phyloP scores from a whole-genome alignment of 2,329 filamentous ascomycete genomes.

The Verticillium alfalfae region DNA sequence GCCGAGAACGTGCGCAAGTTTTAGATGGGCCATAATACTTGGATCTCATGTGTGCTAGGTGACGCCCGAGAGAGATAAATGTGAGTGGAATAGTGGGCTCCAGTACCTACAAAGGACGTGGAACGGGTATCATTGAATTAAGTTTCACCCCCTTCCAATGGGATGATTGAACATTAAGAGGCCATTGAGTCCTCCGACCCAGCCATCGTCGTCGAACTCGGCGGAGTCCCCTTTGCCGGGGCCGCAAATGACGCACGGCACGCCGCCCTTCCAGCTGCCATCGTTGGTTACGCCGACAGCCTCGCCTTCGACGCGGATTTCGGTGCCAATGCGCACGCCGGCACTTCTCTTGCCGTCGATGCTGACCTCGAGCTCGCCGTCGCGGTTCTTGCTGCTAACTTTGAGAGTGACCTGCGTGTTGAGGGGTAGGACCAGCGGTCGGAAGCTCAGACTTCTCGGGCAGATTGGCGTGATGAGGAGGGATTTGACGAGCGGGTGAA shows the following conservation, averaged over 20 bases:
- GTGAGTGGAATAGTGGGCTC: background rate
- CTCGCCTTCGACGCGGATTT: slow-evolving; percentile 86
- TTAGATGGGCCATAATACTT: no score
- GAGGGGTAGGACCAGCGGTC: slow-evolving; percentile 81
- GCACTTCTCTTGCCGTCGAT: slow-evolving; percentile 69
- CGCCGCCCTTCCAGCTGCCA: slow-evolving; percentile 63
- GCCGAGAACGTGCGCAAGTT: no score
- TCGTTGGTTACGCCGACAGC: slow-evolving; percentile 52
- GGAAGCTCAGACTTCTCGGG: slow-evolving; percentile 84
- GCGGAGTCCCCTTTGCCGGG: slow-evolving; percentile 35
- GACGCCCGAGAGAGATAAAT: background rate
- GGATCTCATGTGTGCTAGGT: background rate
- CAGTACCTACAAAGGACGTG: slow-evolving; percentile 7
- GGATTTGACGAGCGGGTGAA: slow-evolving; percentile 86
- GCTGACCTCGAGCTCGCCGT: slow-evolving; percentile 71
- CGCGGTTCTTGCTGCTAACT: slow-evolving; percentile 74
- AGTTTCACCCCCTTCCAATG: slow-evolving; percentile 53
- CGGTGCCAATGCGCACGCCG: slow-evolving; percentile 68
- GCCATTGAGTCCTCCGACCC: slow-evolving; percentile 92
- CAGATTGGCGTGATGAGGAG: slow-evolving; percentile 92
- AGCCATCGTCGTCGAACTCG: slow-evolving; percentile 73
- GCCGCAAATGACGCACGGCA: slow-evolving; percentile 81
- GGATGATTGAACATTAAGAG: slow-evolving; percentile 96
- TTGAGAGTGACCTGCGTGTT: slow-evolving; percentile 79
- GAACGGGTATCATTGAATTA: slow-evolving; percentile 4